Evolutionary conservation across 768 basidiomycete species (phyloP).

Genomic region (Amanita molliuscula): DNA sequence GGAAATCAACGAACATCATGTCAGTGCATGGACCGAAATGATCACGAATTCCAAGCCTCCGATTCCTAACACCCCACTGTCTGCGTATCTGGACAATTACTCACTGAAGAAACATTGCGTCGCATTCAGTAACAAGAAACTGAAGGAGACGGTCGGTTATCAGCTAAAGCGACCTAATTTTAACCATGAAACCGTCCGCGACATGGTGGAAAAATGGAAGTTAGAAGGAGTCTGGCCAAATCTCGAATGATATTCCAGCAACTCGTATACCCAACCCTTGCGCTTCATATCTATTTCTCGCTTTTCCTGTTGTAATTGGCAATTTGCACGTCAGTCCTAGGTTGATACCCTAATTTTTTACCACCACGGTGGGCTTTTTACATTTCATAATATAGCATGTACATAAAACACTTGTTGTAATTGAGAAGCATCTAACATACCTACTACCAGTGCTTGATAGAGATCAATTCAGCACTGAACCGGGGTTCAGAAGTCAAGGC

Average conservation of each 20-base stretch:
- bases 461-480: not conserved
- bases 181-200: constrained; percentile 47
- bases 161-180: constrained; percentile 53
- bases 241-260: constrained; percentile 15
- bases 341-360: not conserved
- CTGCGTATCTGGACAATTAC: constrained; percentile 72
- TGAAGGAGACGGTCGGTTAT: constrained; percentile 67
- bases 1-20: constrained; percentile 80
- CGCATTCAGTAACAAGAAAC: constrained; percentile 60
- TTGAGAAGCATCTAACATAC: too few species aligned
- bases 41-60: constrained; percentile 60
- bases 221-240: constrained; percentile 55
- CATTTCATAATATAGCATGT: not conserved
- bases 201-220: constrained; percentile 76
- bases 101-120: constrained; percentile 60
- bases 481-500: not conserved
- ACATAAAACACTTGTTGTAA: not conserved
- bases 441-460: too few species aligned
- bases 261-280: not conserved
- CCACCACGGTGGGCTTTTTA: not conserved
- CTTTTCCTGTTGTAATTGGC: not conserved
- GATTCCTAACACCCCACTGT: constrained; percentile 59
- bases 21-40: constrained; percentile 78
- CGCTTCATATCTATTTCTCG: not conserved
- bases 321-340: not conserved